Base-by-base conservation (phyloP, 148 eudicot species). In the Rhododendron vialii region DNA sequence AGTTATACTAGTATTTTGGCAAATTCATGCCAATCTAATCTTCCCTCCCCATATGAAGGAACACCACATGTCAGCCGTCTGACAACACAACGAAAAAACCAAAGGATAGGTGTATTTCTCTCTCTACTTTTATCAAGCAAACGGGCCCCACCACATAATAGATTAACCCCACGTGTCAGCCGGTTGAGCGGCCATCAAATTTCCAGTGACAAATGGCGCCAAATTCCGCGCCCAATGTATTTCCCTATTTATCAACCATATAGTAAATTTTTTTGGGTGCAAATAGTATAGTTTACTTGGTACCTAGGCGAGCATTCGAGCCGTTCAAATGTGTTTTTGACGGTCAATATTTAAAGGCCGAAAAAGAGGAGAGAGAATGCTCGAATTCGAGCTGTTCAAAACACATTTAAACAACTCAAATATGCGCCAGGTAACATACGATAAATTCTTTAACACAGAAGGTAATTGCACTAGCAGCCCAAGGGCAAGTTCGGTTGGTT, bases 341-440 rank as follows among this genome's bases (percentile, higher is more conserved):
- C 0, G 7, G 45, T 41, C 45, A 6, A 6, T 1, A 6, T 41
- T 41, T 41, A 5, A 6, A 41, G 45, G 7, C 45, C 45, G 45
- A 41, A 41, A 6, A 41, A 41, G 0, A 41, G 7, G 45, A 41
- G 45, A 41, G 7, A 41, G 7, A 41, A 7, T 41, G 45, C 1
- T 41, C 0, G 7, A 41, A 41, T 6, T 0, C 0, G 7, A 0
- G 0, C 1, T 1, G 1, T 41, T 7, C 43, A 41, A 41, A 41
- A 5, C 45, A 41, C 1, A 6, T 41, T 41, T 5, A 41, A 7
- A 41, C 1, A 41, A 41, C 45, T 41, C 7, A 6, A 1, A 41
- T 41, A 41, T 41, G 45, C 8, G 0, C 45, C 0, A 0, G 7
- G 7, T 41, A 41, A 41, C 45, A 41, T 41, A 41, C 1, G 7